These are phyloP conservation scores for Neospermospora avenae DNA, from an alignment of 2,329 filamentous ascomycete genomes.

Conservation along the genomic window DNA sequence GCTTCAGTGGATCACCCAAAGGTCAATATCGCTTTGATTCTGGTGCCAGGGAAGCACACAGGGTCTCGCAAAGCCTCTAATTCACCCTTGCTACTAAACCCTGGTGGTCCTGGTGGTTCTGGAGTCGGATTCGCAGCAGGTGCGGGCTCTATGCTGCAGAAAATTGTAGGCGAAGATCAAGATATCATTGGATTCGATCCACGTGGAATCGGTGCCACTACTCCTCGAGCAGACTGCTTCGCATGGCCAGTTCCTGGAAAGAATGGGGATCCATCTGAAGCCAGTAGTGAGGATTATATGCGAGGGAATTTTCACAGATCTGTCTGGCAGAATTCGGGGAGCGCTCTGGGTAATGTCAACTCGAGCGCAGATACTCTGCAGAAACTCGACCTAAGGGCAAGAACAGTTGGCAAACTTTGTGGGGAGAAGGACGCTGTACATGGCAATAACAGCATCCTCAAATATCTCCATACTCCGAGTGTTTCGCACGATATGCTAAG, in stretches of 20 bases:
- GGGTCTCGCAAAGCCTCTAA: constrained; percentile 33
- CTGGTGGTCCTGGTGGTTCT: constrained; percentile 46
- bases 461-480: constrained; percentile 33
- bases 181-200: constrained; percentile 49
- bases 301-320: constrained; percentile 36
- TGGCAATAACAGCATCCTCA: constrained; percentile 32
- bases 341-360: constrained; percentile 41
- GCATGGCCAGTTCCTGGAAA: constrained; percentile 33
- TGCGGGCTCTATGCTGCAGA: constrained; percentile 35
- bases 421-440: constrained; percentile 31
- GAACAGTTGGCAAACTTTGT: constrained; percentile 43
- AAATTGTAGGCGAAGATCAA: constrained; percentile 39
- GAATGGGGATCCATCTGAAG: constrained; percentile 23
- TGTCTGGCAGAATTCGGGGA: constrained; percentile 17
- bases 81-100: constrained; percentile 44
- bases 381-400: constrained; percentile 43
- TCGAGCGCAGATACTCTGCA: constrained; percentile 45
- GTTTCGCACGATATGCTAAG: constrained; percentile 39
- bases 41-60: constrained; percentile 24
- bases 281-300: constrained; percentile 36
- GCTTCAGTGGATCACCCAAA: constrained; percentile 30
- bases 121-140: constrained; percentile 36
- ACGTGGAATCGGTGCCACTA: constrained; percentile 48
- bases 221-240: constrained; percentile 52
- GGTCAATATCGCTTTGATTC: constrained; percentile 29